Percentiles rank a stretch among this genome's conserved stretches.
phyloP scores from a whole-genome alignment of 257 asterid species.

The Paulownia fortunei region DNA sequence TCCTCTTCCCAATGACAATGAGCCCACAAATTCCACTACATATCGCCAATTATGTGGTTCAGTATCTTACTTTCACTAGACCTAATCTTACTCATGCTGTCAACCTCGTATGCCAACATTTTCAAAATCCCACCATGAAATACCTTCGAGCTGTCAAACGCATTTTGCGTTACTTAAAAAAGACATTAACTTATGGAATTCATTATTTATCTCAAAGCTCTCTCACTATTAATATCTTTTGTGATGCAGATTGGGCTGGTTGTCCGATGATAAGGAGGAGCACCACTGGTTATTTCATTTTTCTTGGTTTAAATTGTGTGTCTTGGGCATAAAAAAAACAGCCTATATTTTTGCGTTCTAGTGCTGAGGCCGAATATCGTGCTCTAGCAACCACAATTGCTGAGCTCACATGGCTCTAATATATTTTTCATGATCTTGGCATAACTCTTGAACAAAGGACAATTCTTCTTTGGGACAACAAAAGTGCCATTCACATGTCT shows the following conservation, averaged over 20 bases:
- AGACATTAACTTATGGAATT: background rate
- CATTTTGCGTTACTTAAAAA: conserved; percentile 11
- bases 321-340: too few species aligned
- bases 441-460: too few species aligned
- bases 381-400: too few species aligned
- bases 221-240: background rate
- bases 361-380: too few species aligned
- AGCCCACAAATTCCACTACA: background rate
- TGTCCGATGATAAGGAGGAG: background rate
- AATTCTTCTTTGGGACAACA: background rate
- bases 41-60: background rate
- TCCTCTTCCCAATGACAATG: background rate
- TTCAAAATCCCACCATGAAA: background rate
- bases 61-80: conserved; percentile 6
- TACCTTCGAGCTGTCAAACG: background rate
- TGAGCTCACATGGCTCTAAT: too few species aligned
- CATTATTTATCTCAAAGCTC: background rate
- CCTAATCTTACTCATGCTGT: background rate
- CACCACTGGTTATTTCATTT: background rate
- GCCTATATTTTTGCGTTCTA: too few species aligned
- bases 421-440: too few species aligned
- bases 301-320: too few species aligned
- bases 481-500: background rate
- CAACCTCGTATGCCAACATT: background rate
- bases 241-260: background rate